These are phyloP conservation scores for Prunus mume DNA, from an alignment of 306 rosid species.

Conservation along the genomic window DNA sequence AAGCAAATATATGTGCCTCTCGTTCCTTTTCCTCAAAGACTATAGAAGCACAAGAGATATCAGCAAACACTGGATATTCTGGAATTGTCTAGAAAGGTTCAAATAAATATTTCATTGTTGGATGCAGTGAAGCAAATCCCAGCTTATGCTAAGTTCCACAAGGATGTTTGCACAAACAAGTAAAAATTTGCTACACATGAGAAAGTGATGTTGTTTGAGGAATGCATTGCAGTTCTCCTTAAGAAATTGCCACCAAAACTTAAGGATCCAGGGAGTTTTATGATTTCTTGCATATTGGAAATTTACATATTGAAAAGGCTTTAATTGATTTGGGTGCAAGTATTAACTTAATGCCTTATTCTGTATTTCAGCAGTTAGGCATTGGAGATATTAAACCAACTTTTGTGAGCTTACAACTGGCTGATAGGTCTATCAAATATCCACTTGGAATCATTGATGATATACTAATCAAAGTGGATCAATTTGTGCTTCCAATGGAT, in stretches of 20 bases:
- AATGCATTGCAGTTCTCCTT: neutral
- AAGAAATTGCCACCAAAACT: neutral
- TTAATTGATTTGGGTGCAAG: constrained; percentile 6
- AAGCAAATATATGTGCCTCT: neutral
- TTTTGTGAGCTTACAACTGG: neutral
- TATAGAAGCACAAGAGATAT: neutral
- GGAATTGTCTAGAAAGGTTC: neutral
- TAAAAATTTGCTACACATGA: neutral
- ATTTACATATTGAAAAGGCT: neutral
- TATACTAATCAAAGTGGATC: neutral
- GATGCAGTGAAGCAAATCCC: neutral
- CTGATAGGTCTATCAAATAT: neutral
- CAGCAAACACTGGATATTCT: neutral
- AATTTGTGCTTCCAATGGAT: neutral
- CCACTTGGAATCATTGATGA: neutral
- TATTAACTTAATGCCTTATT: neutral
- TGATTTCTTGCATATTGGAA: neutral
- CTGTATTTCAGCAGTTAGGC: neutral
- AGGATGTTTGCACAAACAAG: neutral
- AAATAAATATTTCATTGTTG: neutral
- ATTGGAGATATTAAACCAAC: neutral
- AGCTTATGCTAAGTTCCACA: neutral
- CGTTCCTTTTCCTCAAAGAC: neutral
- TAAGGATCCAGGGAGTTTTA: neutral
- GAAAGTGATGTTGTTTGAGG: neutral